These are phyloP conservation scores for Tanacetum coccineum DNA, from an alignment of 129 eudicot species.

Conservation along the genomic window DNA sequence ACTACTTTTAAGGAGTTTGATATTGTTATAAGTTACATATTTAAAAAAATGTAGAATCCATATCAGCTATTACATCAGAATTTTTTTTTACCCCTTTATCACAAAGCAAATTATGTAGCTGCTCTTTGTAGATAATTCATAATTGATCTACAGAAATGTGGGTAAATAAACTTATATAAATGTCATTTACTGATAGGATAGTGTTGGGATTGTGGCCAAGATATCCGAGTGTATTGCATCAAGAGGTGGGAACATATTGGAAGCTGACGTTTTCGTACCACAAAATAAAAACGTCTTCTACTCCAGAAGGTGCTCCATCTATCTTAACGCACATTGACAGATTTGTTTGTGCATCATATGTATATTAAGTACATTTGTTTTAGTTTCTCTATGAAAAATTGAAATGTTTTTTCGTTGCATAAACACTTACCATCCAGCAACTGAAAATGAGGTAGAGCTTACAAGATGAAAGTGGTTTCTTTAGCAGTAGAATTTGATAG, in stretches of 20 bases:
- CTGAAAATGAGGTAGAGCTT: too few relatives aligned
- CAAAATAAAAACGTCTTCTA: slow-evolving; percentile 79
- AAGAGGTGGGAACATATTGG: slow-evolving; percentile 84
- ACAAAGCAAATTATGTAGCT: slow-evolving; percentile 10
- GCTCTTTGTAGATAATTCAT: slow-evolving; percentile 3
- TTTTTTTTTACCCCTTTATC: slow-evolving; percentile 2
- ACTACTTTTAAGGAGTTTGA: too few relatives aligned
- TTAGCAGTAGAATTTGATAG: not conserved
- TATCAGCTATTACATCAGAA: too few relatives aligned
- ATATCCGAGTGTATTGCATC: slow-evolving; percentile 92
- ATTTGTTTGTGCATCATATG: not conserved
- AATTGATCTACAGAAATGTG: not conserved
- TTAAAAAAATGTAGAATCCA: too few relatives aligned
- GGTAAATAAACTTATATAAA: slow-evolving; percentile 1
- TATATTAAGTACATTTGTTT: not conserved
- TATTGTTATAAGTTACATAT: too few relatives aligned
- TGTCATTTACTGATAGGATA: slow-evolving; percentile 48
- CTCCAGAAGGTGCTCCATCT: slow-evolving; percentile 66
- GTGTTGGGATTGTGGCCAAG: slow-evolving; percentile 89
- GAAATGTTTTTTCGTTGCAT: not conserved
- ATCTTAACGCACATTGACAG: slow-evolving; percentile 3
- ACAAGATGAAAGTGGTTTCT: too few relatives aligned
- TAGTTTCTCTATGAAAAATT: not conserved
- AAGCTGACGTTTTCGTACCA: slow-evolving; percentile 90
- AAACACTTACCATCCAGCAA: too few relatives aligned